Evolutionary conservation across 2,329 filamentous ascomycete species (phyloP).

Genomic region (Fusarium foetens): DNA sequence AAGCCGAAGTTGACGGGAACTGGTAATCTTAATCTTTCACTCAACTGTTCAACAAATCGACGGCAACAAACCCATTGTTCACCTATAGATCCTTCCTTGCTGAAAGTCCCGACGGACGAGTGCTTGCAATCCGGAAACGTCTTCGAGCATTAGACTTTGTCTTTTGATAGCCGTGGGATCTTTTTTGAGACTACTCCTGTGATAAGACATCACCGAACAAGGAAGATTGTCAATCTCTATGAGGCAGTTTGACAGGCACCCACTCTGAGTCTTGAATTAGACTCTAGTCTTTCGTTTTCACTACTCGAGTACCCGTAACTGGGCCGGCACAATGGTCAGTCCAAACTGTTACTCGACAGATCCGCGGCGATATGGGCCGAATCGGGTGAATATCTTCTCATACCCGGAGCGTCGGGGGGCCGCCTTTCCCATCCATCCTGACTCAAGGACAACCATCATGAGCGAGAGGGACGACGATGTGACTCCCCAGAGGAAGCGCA

Average conservation of each 20-base stretch:
- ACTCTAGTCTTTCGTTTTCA: slow-evolving; percentile 9
- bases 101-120: slow-evolving; percentile 27
- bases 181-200: neutral
- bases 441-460: slow-evolving; percentile 46
- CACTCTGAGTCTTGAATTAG: neutral
- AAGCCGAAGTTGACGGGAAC: neutral
- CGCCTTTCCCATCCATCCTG: slow-evolving; percentile 32
- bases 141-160: slow-evolving; percentile 14
- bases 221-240: slow-evolving; percentile 18
- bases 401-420: slow-evolving; percentile 35
- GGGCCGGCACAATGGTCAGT: slow-evolving; percentile 33
- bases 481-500: slow-evolving; percentile 64
- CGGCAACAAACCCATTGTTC: neutral
- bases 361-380: slow-evolving; percentile 26
- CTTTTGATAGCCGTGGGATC: neutral
- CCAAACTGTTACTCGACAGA: slow-evolving; percentile 36
- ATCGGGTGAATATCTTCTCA: slow-evolving; percentile 30
- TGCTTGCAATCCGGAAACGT: slow-evolving; percentile 25
- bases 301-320: neutral
- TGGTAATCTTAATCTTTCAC: slow-evolving; percentile 4
- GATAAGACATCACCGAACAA: neutral
- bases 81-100: slow-evolving; percentile 7
- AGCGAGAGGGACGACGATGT: slow-evolving; percentile 49
- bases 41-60: neutral
- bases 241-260: slow-evolving; percentile 6